Evolutionary conservation across 176 grass and related monocot species (phyloP).

Genomic region (Pharus latifolius): DNA sequence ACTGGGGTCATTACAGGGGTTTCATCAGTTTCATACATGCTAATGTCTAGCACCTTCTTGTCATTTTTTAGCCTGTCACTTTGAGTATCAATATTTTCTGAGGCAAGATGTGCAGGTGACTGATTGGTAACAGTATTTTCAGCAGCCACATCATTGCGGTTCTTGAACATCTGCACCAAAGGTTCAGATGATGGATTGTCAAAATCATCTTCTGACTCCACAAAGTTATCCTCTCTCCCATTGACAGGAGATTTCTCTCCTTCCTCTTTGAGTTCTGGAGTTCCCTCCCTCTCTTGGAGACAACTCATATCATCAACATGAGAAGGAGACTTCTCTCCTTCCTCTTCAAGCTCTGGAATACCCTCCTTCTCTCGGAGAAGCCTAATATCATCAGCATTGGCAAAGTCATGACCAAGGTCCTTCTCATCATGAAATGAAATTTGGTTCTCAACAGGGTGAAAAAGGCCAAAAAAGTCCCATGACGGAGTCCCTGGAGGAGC

Average conservation of each 20-base stretch:
- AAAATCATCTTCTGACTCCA: conserved; percentile 84
- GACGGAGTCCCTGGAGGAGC: conserved; percentile 47
- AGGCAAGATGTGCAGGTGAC: conserved; percentile 23
- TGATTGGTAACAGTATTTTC: conserved; percentile 28
- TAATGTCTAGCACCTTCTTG: conserved; percentile 27
- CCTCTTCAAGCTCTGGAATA: conserved; percentile 94
- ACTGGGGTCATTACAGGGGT: conserved; percentile 36
- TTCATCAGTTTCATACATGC: conserved; percentile 49
- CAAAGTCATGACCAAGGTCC: conserved; percentile 45
- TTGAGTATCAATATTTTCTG: conserved; percentile 21
- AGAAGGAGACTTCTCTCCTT: conserved; percentile 45
- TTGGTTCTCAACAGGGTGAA: conserved; percentile 59
- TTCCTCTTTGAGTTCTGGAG: conserved; percentile 45
- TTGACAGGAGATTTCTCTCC: conserved; percentile 37
- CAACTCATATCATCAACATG: conserved; percentile 29
- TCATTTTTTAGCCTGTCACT: conserved; percentile 22
- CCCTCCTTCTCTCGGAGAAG: conserved; percentile 82
- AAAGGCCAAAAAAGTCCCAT: conserved; percentile 98
- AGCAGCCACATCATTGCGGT: conserved; percentile 45
- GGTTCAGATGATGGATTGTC: conserved; percentile 69
- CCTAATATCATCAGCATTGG: conserved; percentile 67
- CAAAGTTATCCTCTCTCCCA: conserved; percentile 54
- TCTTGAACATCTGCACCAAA: conserved; percentile 71
- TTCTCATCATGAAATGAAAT: conserved; percentile 60
- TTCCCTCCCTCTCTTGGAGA: conserved; percentile 44